A percentile compares a stretch with the other conserved stretches of the same genome.
Evolutionary conservation across 164 flowering plant genomes (phyloP).

Genomic region (Piper betle): DNA sequence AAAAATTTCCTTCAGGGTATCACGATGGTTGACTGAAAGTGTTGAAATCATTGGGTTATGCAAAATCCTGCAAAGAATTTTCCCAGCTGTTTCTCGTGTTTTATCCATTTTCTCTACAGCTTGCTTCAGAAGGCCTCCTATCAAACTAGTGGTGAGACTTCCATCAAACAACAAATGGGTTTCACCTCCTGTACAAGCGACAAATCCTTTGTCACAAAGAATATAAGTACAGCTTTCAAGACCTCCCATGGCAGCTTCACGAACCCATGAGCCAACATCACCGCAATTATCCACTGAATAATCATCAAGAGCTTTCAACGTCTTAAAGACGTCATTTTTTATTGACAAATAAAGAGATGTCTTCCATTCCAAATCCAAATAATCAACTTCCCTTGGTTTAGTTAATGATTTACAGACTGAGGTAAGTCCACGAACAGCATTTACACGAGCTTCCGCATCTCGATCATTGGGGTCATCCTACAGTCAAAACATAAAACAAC

Average conservation of each 20-base stretch:
- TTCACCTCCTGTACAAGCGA: conserved; percentile 7
- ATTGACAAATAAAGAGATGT: conserved; percentile 34
- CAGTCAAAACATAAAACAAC: conserved; percentile 6
- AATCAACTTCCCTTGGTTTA: conserved; percentile 15
- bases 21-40: conserved; percentile 58
- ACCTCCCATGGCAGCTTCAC: conserved; percentile 90
- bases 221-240: conserved; percentile 78
- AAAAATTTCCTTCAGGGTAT: conserved; percentile 51
- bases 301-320: conserved; percentile 81
- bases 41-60: conserved; percentile 32
- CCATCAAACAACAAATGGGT: conserved; percentile 36
- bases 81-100: conserved; percentile 71
- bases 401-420: conserved; percentile 79
- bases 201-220: conserved; percentile 37
- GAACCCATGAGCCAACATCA: conserved; percentile 99
- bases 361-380: conserved; percentile 25
- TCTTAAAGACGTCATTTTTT: conserved; percentile 60
- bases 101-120: conserved; percentile 97
- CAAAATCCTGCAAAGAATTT: conserved; percentile 61
- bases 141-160: conserved; percentile 42
- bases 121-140: conserved; percentile 72
- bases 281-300: conserved; percentile 95
- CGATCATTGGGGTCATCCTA: conserved; percentile 79
- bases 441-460: conserved; percentile 96
- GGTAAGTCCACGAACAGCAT: conserved; percentile 79